These are phyloP conservation scores for Globisporangium canariense DNA, from an alignment of 352 stramenopile species.

Conservation along the genomic window DNA sequence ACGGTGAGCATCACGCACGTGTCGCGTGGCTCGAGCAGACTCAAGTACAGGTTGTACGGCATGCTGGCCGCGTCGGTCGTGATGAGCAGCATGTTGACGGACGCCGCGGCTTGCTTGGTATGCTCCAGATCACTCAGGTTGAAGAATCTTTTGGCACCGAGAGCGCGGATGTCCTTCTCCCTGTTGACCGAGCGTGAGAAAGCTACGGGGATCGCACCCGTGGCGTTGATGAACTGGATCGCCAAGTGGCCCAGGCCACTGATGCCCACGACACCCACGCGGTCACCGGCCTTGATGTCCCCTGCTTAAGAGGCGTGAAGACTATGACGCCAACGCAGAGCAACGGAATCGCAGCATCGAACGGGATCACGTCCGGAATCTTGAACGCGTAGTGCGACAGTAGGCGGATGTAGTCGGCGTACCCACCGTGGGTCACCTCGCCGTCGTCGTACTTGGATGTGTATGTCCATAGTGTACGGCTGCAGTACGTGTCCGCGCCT, in stretches of 20 bases:
- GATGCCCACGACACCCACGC: conserved; percentile 73
- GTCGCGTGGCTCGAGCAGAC: conserved; percentile 48
- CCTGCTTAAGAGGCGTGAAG: conserved; percentile 66
- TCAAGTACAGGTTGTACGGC: conserved; percentile 44
- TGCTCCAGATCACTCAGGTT: conserved; percentile 43
- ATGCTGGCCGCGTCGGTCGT: conserved; percentile 59
- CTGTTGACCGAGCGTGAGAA: conserved; percentile 68
- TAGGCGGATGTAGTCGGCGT: conserved; percentile 66
- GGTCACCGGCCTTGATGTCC: conserved; percentile 38
- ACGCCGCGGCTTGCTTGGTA: conserved; percentile 22
- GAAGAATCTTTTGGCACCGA: conserved; percentile 59
- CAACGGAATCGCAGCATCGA: conserved; percentile 54
- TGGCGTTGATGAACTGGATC: conserved; percentile 52
- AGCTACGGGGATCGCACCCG: conserved; percentile 39
- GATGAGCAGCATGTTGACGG: conserved; percentile 70
- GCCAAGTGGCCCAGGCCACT: conserved; percentile 85
- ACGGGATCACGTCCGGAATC: conserved; percentile 68
- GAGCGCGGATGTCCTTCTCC: conserved; percentile 33
- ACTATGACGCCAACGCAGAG: conserved; percentile 85
- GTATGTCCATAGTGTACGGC: conserved; percentile 43
- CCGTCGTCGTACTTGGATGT: conserved; percentile 29
- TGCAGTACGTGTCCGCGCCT: conserved; percentile 64
- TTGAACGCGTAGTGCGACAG: conserved; percentile 57
- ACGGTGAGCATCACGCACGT: conserved; percentile 66
- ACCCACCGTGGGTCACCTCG: conserved; percentile 47